A percentile compares a stretch with the other conserved stretches of the same genome.
phyloP scores from a whole-genome alignment of 148 eudicot species.

The Vaccinium darrowii region DNA sequence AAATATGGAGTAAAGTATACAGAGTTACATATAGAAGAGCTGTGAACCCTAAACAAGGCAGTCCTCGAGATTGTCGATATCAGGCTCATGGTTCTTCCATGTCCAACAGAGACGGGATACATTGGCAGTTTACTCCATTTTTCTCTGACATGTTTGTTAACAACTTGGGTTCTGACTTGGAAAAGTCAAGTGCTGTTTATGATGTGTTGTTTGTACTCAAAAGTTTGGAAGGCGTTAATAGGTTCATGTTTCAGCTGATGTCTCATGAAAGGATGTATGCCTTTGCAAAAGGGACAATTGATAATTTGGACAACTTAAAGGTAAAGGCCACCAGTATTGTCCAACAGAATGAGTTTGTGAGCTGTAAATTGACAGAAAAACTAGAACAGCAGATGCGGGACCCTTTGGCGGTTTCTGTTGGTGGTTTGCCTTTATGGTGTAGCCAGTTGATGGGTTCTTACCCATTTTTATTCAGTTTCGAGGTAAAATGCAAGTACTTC shows the following conservation, averaged over 20 bases:
- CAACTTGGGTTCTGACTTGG: constrained; percentile 42
- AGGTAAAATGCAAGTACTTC: constrained; percentile 80
- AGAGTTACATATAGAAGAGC: constrained; percentile 57
- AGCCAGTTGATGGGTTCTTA: constrained; percentile 60
- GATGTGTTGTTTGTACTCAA: constrained; percentile 66
- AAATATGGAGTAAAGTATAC: constrained; percentile 62
- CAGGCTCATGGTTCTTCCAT: constrained; percentile 24
- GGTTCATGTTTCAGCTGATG: constrained; percentile 58
- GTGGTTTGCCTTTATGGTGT: constrained; percentile 93
- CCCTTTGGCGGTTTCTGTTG: constrained; percentile 60
- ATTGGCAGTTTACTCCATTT: constrained; percentile 40
- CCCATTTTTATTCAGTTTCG: constrained; percentile 82
- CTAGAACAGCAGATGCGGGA: constrained; percentile 89
- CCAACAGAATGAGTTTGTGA: constrained; percentile 67
- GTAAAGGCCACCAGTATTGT: constrained; percentile 40
- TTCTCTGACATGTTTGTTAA: constrained; percentile 38
- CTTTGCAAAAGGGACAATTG: constrained; percentile 60
- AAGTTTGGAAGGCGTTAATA: constrained; percentile 74
- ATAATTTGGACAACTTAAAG: constrained; percentile 52
- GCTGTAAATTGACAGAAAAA: constrained; percentile 76
- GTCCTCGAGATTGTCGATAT: constrained; percentile 14
- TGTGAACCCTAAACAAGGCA: constrained; percentile 21
- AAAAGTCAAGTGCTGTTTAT: constrained; percentile 48
- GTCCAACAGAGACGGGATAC: constrained; percentile 21
- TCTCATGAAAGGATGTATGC: constrained; percentile 48